Evolutionary conservation across 2,329 filamentous ascomycete species (phyloP), one percentile per base, ranked within the genome.

Genomic region (Fusarium marasasianum): DNA sequence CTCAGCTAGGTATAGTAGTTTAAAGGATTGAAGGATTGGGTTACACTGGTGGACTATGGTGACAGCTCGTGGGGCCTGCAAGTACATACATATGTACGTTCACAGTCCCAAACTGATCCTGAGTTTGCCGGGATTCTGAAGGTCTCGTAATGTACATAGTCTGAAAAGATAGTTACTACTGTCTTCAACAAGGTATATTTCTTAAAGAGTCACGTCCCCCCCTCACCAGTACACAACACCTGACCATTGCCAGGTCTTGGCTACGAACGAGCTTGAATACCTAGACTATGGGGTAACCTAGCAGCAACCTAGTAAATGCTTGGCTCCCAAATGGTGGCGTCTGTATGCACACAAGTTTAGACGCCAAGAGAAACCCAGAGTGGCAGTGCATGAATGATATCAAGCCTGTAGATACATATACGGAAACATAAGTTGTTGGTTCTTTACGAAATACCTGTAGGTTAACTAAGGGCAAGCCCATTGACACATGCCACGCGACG

Each of bases 171-270:
- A 33, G 20, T 31, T 5, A 48, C 20, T 29, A 48, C 26, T 29
- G 24, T 15, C 26, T 38, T 66, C 35, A 59, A 50, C 29, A 45
- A 29, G 26, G 31, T 26, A 22, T 60, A 31, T 44, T 53, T 15
- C 41, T 20, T 37, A 22, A 61, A 68, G 5, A 47, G 47, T 60
- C 54, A 31, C 55, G 48, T 47, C 59, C 57, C 37, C 54, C 72
- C 54, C 58, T 63, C 62, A 58, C 38, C n/a, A 60, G 22, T 31
- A 47, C 33, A 35, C 3, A 35, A 62, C 60, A 75, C 66, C 51
- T 77, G 76, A 69, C 73, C 76, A 69, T 35, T 22, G 45, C 59
- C 66, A 63, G 63, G 74, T 71, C 73, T 78, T 76, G 74, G 76
- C 73, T 43, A 43, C 41, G 47, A 66, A 62, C 71, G 38, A 67